phyloP scores from a whole-genome alignment of 1,139 yeast species.

The Saccharomyces hybrid region DNA sequence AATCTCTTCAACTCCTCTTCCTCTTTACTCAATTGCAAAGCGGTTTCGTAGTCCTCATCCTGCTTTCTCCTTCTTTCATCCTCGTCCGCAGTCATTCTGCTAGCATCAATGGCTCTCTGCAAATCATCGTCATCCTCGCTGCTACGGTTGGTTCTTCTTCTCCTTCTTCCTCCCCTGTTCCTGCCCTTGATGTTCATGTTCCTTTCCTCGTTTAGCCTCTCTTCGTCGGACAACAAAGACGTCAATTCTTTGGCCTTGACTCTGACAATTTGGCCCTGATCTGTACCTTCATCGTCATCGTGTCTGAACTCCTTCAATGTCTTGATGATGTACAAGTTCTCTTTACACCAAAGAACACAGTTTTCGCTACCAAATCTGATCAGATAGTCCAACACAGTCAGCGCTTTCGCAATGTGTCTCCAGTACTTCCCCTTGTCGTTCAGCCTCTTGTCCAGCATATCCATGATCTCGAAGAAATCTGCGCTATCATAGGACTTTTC shows the following conservation, averaged over 20 bases:
- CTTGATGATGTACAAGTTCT: slow-evolving; percentile 80
- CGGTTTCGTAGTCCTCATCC: slow-evolving; percentile 66
- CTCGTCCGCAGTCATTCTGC: slow-evolving; percentile 76
- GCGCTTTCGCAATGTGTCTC: slow-evolving; percentile 91
- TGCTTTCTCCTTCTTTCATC: slow-evolving; percentile 56
- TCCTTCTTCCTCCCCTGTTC: slow-evolving; percentile 22
- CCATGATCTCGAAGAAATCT: slow-evolving; percentile 87
- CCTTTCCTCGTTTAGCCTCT: slow-evolving; percentile 71
- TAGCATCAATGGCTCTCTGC: slow-evolving; percentile 74
- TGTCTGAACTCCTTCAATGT: slow-evolving; percentile 87
- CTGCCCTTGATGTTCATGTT: slow-evolving; percentile 36
- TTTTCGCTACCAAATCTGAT: slow-evolving; percentile 84
- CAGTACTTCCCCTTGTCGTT: slow-evolving; percentile 97
- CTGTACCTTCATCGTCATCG: slow-evolving; percentile 69
- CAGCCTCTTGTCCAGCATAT: slow-evolving; percentile 84
- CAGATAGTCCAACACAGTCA: slow-evolving; percentile 80
- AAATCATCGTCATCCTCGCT: slow-evolving; percentile 63
- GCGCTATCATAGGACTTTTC: slow-evolving; percentile 62
- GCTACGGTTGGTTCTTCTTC: slow-evolving; percentile 30
- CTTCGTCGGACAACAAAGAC: slow-evolving; percentile 70
- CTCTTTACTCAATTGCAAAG: slow-evolving; percentile 75
- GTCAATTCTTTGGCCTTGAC: slow-evolving; percentile 91
- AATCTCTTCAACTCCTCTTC: slow-evolving; percentile 73
- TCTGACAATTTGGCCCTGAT: slow-evolving; percentile 84
- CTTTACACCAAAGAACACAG: slow-evolving; percentile 90